Evolutionary conservation across 768 basidiomycete genomes (phyloP).

Genomic region (Crassisporium funariophilum): DNA sequence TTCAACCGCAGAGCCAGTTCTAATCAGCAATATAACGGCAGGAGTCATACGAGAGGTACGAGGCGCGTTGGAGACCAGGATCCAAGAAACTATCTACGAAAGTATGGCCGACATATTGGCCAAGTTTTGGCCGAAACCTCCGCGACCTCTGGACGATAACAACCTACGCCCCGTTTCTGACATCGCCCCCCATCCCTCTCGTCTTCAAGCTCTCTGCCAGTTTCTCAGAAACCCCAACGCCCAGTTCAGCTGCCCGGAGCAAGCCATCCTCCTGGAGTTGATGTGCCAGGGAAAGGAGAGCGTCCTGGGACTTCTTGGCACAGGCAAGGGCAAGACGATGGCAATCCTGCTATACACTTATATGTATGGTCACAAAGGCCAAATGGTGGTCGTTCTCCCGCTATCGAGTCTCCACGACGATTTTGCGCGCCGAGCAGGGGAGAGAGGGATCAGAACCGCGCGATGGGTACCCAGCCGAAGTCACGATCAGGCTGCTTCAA

Average conservation of each 20-base stretch:
- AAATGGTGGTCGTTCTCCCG: slow-evolving; percentile 14
- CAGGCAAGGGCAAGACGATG: slow-evolving; percentile 15
- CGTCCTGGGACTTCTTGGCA: slow-evolving; percentile 14
- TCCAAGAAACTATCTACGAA: slow-evolving; percentile 8
- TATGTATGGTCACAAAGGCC: background rate
- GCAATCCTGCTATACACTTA: slow-evolving; percentile 9
- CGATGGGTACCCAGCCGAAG: background rate
- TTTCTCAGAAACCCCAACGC: slow-evolving; percentile 9
- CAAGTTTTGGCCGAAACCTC: slow-evolving; percentile 6
- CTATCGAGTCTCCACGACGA: slow-evolving; percentile 13
- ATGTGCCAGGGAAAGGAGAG: slow-evolving; percentile 5
- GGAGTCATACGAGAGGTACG: background rate
- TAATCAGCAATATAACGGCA: too few species aligned
- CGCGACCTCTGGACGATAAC: too few species aligned
- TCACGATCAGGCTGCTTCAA: background rate
- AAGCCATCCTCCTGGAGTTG: slow-evolving; percentile 11
- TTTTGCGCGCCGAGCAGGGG: slow-evolving; percentile 1
- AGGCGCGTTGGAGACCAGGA: background rate
- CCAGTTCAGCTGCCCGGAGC: slow-evolving; percentile 12
- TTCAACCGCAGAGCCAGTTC: too few species aligned
- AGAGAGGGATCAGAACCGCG: background rate
- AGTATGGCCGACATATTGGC: slow-evolving; percentile 9
- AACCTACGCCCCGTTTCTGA: background rate
- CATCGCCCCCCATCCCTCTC: slow-evolving; percentile 3
- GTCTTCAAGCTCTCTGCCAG: background rate